Evolutionary conservation across 2,329 filamentous ascomycete genomes (phyloP).

Genomic region (Simplicillium sp.): DNA sequence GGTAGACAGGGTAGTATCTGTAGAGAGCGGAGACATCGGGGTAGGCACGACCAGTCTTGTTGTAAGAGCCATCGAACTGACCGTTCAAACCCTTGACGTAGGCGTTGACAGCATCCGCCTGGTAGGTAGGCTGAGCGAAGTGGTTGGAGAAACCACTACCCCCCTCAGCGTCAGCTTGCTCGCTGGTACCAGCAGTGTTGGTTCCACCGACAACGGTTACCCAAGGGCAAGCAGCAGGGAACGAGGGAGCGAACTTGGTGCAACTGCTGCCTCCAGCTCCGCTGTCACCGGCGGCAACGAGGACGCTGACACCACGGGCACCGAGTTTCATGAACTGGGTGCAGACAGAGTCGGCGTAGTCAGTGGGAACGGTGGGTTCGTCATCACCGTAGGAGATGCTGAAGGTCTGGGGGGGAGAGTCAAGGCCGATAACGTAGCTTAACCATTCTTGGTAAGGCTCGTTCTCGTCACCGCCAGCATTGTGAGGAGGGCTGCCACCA

Average conservation of each 20-base stretch:
- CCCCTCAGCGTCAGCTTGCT: background rate
- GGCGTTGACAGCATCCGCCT: background rate
- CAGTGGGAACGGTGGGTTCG: background rate
- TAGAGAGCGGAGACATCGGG: background rate
- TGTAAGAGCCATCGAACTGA: background rate
- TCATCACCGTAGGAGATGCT: background rate
- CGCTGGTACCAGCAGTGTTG: background rate
- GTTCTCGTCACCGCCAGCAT: background rate
- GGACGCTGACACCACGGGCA: background rate
- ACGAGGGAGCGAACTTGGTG: background rate
- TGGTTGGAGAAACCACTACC: background rate
- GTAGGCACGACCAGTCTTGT: background rate
- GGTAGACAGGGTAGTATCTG: background rate
- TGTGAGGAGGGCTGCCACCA: background rate
- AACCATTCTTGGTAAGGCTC: background rate
- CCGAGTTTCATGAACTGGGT: background rate
- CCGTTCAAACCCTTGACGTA: background rate
- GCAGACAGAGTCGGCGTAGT: background rate
- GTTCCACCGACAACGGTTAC: background rate
- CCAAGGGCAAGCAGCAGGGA: background rate
- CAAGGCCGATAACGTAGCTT: background rate
- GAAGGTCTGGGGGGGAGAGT: background rate
- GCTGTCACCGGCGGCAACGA: background rate
- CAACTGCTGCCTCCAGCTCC: background rate
- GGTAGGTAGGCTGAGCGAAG: background rate